These are phyloP conservation scores for Mrakiaceae sp. DNA, from an alignment of 1,284 basidiomycete species.

Conservation along the genomic window DNA sequence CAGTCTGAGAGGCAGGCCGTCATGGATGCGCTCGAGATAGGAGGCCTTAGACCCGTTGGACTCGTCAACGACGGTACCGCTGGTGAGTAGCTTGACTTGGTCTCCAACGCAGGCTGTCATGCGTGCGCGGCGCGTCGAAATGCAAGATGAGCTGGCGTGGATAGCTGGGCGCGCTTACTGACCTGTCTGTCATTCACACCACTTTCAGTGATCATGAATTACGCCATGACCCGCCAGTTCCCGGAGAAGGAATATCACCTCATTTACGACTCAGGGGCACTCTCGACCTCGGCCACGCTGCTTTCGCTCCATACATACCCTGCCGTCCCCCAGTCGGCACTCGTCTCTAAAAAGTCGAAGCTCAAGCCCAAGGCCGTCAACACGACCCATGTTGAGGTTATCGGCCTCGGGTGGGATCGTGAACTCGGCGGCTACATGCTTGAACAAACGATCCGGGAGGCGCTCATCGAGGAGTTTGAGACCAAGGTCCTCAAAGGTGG, in stretches of 20 bases:
- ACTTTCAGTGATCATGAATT: slow-evolving; percentile 67
- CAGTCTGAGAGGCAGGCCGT: slow-evolving; percentile 80
- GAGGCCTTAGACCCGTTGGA: slow-evolving; percentile 70
- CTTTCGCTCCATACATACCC: slow-evolving; percentile 60
- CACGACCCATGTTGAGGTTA: slow-evolving; percentile 62
- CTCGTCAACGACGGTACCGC: slow-evolving; percentile 89
- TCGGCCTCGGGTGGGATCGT: slow-evolving; percentile 70
- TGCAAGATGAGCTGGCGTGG: too few relatives aligned
- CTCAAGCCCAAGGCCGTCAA: slow-evolving; percentile 32
- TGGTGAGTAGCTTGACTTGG: slow-evolving; percentile 23
- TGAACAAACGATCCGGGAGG: slow-evolving; percentile 69
- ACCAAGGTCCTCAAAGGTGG: slow-evolving; percentile 48
- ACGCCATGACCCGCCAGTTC: slow-evolving; percentile 89
- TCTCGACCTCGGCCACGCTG: slow-evolving; percentile 74
- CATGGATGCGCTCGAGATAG: slow-evolving; percentile 79
- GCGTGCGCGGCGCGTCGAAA: too few relatives aligned
- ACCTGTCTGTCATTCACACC: neutral
- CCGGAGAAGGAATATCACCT: slow-evolving; percentile 70
- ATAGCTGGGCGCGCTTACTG: neutral
- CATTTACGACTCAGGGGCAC: slow-evolving; percentile 88
- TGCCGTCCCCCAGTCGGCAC: slow-evolving; percentile 26
- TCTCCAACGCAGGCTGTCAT: neutral
- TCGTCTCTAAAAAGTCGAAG: slow-evolving; percentile 35
- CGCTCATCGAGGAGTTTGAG: slow-evolving; percentile 67
- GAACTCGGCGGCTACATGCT: slow-evolving; percentile 68